phyloP scores from a whole-genome alignment of 2,329 filamentous ascomycete species.

The Paracoccidioides brasiliensis region DNA sequence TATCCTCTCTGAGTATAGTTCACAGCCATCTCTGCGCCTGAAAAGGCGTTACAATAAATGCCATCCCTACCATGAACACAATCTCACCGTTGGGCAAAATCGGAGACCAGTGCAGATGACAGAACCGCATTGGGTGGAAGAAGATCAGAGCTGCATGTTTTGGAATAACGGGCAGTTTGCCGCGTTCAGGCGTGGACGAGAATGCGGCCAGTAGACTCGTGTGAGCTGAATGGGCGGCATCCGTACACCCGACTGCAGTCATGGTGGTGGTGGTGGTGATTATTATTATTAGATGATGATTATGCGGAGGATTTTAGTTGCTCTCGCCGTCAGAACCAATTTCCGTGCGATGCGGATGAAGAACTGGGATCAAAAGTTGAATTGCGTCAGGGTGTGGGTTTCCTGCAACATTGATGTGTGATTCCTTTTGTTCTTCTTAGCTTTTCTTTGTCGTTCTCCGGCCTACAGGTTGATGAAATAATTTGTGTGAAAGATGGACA shows the following conservation, averaged over 20 bases:
- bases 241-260: conserved; percentile 16
- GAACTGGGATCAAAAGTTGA: conserved; percentile 41
- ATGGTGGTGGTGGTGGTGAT: conserved; percentile 23
- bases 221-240: conserved; percentile 2
- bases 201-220: conserved; percentile 9
- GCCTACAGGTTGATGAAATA: too few relatives aligned
- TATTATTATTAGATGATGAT: conserved; percentile 27
- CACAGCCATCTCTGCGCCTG: conserved; percentile 1
- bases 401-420: conserved; percentile 4
- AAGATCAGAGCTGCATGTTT: conserved; percentile 40
- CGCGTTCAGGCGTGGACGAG: conserved; percentile 20
- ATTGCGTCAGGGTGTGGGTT: conserved; percentile 45
- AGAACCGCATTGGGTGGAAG: conserved; percentile 38
- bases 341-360: conserved; percentile 49
- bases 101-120: not conserved
- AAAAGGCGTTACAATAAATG: not conserved
- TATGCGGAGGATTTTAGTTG: conserved; percentile 43
- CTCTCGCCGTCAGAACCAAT: conserved; percentile 44
- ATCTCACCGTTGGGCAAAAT: not conserved
- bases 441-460: not conserved
- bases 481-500: too few relatives aligned
- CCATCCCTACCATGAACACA: not conserved
- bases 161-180: conserved; percentile 37
- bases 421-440: not conserved
- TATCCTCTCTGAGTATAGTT: conserved; percentile 1